Percentiles rank a stretch among this genome's conserved stretches.
These are phyloP conservation scores for Geotrichum macrosporum DNA, from an alignment of 1,139 yeast genomes.

Conservation along the genomic window DNA sequence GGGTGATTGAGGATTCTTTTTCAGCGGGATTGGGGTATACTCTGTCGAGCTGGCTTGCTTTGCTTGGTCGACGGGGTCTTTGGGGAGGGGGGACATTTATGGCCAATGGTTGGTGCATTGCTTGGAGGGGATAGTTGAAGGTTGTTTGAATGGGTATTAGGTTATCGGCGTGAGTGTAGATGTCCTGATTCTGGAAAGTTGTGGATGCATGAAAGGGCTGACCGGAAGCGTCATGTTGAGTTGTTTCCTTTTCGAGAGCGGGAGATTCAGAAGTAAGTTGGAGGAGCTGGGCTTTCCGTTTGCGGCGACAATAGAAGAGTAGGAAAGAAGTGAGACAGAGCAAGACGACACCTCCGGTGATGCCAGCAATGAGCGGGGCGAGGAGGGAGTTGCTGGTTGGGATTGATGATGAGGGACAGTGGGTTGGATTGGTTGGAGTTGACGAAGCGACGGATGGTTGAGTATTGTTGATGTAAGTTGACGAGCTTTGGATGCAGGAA, in stretches of 20 bases:
- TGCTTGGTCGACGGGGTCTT: too few relatives aligned
- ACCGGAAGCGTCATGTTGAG: not conserved
- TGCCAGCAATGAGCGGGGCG: conserved; percentile 19
- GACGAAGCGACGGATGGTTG: conserved; percentile 14
- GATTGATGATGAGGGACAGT: not conserved
- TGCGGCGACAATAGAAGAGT: conserved; percentile 5
- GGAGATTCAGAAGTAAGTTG: not conserved
- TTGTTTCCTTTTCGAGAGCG: not conserved
- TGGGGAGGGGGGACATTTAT: too few relatives aligned
- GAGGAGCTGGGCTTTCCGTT: conserved; percentile 11
- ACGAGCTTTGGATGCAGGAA: conserved; percentile 20
- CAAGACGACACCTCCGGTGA: conserved; percentile 12
- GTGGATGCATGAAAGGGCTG: too few relatives aligned
- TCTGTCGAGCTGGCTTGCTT: too few relatives aligned
- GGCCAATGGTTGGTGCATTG: too few relatives aligned
- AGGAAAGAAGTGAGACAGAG: conserved; percentile 8
- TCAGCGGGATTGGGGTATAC: too few relatives aligned
- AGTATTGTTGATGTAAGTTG: conserved; percentile 20
- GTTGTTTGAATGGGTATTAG: too few relatives aligned
- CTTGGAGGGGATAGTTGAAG: too few relatives aligned
- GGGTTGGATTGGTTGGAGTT: conserved; percentile 1
- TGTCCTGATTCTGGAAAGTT: too few relatives aligned
- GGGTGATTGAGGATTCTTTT: too few relatives aligned
- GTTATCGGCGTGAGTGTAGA: too few relatives aligned
- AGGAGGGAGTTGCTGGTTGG: conserved; percentile 4